phyloP scores from a whole-genome alignment of 225 moss, liverwort and hornwort species.

The Physcomitrellopsis africana region DNA sequence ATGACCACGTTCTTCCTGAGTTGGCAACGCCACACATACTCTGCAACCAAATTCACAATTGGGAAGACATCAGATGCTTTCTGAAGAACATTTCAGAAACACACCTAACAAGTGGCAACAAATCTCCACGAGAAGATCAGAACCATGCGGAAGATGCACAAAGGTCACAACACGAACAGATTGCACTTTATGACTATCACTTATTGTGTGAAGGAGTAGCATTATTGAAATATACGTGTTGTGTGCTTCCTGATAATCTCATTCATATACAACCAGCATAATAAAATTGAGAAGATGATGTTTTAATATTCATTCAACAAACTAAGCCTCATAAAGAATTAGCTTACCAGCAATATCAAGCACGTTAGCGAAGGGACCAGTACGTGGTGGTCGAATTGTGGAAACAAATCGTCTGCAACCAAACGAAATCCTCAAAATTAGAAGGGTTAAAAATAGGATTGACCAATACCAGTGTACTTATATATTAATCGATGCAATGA shows the following conservation, averaged over 20 bases:
- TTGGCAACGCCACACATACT: conserved; percentile 91
- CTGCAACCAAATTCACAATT: conserved; percentile 57
- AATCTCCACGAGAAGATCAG: conserved; percentile 1
- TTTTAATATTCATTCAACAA: conserved; percentile 7
- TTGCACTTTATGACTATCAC: conserved; percentile 2
- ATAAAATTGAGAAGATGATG: not conserved
- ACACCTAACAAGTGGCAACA: not conserved
- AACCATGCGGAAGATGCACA: not conserved
- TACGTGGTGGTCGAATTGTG: conserved; percentile 71
- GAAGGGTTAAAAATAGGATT: conserved; percentile 5
- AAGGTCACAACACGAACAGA: conserved; percentile 6
- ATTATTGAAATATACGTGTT: not conserved
- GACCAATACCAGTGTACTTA: not conserved
- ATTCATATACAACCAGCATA: conserved; percentile 4
- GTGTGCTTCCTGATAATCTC: conserved; percentile 1
- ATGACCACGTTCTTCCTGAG: conserved; percentile 77
- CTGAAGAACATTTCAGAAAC: not conserved
- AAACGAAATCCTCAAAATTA: conserved; percentile 25
- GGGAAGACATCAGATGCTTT: conserved; percentile 11
- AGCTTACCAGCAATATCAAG: conserved; percentile 73
- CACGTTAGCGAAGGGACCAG: conserved; percentile 66
- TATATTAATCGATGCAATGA: not conserved
- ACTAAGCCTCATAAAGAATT: not conserved
- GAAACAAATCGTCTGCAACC: conserved; percentile 77
- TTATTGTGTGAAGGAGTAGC: not conserved